Conservation (phyloP, 345 rosid genomes). For the Brassica cretica region DNA sequence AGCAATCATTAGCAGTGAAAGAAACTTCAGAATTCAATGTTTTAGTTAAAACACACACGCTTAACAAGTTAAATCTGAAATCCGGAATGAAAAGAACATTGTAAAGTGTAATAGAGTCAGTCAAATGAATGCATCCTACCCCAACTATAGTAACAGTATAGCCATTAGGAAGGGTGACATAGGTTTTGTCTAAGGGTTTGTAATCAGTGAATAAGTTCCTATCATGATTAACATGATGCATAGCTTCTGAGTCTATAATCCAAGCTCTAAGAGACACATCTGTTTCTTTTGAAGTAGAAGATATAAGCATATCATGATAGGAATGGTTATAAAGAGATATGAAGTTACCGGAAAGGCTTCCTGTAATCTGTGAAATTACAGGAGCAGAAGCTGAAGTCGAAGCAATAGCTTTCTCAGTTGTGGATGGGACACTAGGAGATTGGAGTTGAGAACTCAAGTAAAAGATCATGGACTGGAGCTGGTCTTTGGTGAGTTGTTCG, state of each 20-base stretch:
- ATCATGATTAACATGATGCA: background rate
- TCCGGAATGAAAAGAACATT: background rate
- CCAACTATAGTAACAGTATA: background rate
- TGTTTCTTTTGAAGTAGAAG: background rate
- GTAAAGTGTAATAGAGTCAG: background rate
- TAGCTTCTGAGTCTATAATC: background rate
- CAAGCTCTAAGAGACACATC: background rate
- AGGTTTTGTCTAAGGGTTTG: background rate
- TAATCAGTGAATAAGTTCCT: background rate
- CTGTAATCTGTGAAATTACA: too few species aligned
- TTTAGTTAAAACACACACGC: background rate
- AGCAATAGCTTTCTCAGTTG: too few species aligned
- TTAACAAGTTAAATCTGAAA: background rate
- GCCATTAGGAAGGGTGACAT: background rate
- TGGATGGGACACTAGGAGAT: background rate
- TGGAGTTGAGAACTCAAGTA: background rate
- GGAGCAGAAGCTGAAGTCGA: too few species aligned
- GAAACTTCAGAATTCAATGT: background rate
- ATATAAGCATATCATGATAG: too few species aligned
- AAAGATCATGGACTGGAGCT: too few species aligned
- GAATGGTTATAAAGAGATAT: too few species aligned
- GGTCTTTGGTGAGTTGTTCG: background rate
- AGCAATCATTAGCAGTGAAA: background rate
- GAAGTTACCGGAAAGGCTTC: too few species aligned
- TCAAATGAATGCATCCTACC: background rate